Conservation (phyloP, 805 yeast species). For the Candida pseudoglaebosa region DNA sequence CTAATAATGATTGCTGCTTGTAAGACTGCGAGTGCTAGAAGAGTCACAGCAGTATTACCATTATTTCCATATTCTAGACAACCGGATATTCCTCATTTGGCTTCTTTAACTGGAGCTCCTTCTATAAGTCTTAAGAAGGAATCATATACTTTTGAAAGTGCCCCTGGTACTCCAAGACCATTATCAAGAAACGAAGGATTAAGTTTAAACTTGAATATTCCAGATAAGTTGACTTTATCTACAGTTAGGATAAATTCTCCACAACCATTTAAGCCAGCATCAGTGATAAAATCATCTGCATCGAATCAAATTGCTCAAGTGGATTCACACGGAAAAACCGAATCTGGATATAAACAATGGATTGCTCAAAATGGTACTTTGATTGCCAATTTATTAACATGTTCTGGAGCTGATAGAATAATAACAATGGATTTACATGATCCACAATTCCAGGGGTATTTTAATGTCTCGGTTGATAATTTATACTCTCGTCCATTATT, state of each 20-base stretch:
- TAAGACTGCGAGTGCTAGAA: slow-evolving; percentile 82
- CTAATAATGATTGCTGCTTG: slow-evolving; percentile 86
- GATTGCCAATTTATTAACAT: slow-evolving; percentile 78
- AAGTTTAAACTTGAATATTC: slow-evolving; percentile 7
- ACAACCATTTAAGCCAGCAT: slow-evolving; percentile 16
- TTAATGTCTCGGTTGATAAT: slow-evolving; percentile 94
- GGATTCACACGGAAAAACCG: slow-evolving; percentile 38
- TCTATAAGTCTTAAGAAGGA: slow-evolving; percentile 30
- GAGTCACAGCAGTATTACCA: slow-evolving; percentile 90
- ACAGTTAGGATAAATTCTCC: slow-evolving; percentile 7
- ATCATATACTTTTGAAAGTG: slow-evolving; percentile 46
- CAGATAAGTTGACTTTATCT: neutral
- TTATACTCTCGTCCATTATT: slow-evolving; percentile 83
- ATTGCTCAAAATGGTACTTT: slow-evolving; percentile 92
- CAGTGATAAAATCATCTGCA: slow-evolving; percentile 30
- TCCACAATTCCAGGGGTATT: slow-evolving; percentile 96
- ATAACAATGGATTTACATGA: slow-evolving; percentile 98
- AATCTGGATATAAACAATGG: slow-evolving; percentile 87
- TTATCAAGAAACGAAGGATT: slow-evolving; percentile 21
- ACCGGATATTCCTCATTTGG: slow-evolving; percentile 84
- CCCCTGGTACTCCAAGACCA: slow-evolving; percentile 49
- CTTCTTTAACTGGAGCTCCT: slow-evolving; percentile 66
- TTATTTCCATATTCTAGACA: slow-evolving; percentile 94
- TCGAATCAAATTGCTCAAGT: slow-evolving; percentile 30
- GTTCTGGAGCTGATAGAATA: slow-evolving; percentile 95